Evolutionary conservation across 495 filamentous ascomycete species (phyloP).

Genomic region (Xylaria sp.): DNA sequence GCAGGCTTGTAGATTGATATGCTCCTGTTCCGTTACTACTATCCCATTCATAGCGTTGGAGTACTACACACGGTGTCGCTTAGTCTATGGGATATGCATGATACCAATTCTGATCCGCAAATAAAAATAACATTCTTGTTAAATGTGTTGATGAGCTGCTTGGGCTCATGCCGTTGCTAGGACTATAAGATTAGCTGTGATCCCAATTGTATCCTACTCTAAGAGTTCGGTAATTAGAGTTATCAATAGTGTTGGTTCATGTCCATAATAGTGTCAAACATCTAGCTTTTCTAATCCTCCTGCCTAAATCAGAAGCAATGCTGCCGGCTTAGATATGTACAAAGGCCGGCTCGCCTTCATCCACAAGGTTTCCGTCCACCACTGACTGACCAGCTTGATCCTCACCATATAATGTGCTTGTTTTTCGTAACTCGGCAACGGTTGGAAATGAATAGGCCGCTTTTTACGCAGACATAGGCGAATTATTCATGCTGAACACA

Average conservation of each 20-base stretch:
- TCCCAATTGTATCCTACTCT: not conserved
- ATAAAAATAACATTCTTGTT: not conserved
- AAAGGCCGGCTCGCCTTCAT: no score
- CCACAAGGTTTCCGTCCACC: no score
- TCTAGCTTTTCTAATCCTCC: not conserved
- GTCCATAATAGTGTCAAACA: not conserved
- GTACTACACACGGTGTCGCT: constrained; percentile 1
- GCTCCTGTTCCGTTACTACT: not conserved
- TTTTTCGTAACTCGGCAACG: not conserved
- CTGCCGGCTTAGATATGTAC: no score
- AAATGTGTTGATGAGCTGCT: no score
- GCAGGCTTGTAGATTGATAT: not conserved
- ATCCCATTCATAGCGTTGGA: constrained; percentile 21
- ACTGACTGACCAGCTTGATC: no score
- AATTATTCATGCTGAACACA: not conserved
- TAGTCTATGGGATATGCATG: constrained; percentile 16
- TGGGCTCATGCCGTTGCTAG: not conserved
- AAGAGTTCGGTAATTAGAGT: not conserved
- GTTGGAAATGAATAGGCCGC: not conserved
- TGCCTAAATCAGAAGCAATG: no score
- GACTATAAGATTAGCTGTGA: not conserved
- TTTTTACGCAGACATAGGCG: not conserved
- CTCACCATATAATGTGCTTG: not conserved
- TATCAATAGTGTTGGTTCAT: not conserved
- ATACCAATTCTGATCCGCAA: constrained; percentile 22